phyloP scores from a whole-genome alignment of 768 basidiomycete genomes.

The Suillus occidentalis region DNA sequence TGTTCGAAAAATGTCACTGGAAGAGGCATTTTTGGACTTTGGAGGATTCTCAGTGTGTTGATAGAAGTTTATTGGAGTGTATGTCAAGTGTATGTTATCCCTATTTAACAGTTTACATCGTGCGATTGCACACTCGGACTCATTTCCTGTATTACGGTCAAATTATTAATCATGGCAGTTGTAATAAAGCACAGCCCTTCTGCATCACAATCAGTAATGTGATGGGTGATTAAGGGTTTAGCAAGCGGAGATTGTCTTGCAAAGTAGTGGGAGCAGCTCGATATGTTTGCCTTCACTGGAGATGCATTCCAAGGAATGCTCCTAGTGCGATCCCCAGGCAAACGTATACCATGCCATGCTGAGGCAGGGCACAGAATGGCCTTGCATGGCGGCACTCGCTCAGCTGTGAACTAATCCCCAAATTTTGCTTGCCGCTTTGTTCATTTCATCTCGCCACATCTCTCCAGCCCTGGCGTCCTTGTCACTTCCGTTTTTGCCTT shows the following conservation, averaged over 20 bases:
- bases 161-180: background rate
- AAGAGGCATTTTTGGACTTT: constrained; percentile 79
- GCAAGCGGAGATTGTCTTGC: background rate
- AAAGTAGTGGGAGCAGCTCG: background rate
- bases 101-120: background rate
- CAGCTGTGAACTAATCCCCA: constrained; percentile 19
- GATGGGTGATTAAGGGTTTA: background rate
- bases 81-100: background rate
- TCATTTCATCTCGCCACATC: constrained; percentile 35
- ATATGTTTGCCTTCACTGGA: background rate
- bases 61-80: background rate
- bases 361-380: background rate
- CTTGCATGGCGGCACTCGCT: background rate
- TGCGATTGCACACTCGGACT: background rate
- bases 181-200: background rate
- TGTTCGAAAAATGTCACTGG: constrained; percentile 71
- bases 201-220: background rate
- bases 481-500: constrained; percentile 14
- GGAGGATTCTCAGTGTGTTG: constrained; percentile 48
- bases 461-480: constrained; percentile 28
- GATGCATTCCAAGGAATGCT: background rate
- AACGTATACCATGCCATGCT: background rate
- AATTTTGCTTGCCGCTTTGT: constrained; percentile 27
- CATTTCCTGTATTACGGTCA: background rate
- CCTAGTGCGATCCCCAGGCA: background rate